Evolutionary conservation across 2,329 filamentous ascomycete species (phyloP).

Genomic region (Trichoderma sp.): DNA sequence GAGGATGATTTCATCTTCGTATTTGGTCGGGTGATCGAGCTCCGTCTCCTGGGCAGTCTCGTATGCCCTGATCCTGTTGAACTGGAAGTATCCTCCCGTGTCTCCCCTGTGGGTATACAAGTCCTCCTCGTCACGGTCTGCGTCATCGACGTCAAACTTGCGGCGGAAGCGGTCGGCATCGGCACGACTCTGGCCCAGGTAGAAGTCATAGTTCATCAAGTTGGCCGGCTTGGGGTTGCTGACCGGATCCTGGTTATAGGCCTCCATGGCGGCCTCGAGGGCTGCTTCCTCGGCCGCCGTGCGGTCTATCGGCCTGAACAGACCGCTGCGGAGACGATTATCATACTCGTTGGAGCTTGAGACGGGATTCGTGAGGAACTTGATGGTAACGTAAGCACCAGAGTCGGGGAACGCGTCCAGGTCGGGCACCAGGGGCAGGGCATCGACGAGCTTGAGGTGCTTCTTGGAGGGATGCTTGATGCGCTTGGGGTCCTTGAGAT

Average conservation of each 20-base stretch:
- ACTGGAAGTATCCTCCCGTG: constrained; percentile 57
- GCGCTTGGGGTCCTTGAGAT: constrained; percentile 55
- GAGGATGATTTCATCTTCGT: constrained; percentile 64
- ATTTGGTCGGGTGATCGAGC: constrained; percentile 60
- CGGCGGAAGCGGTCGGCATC: constrained; percentile 59
- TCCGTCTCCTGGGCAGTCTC: constrained; percentile 63
- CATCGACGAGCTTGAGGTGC: constrained; percentile 59
- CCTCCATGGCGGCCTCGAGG: constrained; percentile 53
- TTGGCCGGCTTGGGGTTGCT: constrained; percentile 59
- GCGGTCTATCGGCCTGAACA: constrained; percentile 62
- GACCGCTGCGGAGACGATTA: constrained; percentile 59
- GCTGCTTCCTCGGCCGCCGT: constrained; percentile 56
- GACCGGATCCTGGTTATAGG: constrained; percentile 58
- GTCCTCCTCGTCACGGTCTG: constrained; percentile 53
- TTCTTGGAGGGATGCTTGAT: constrained; percentile 62
- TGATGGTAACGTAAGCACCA: constrained; percentile 69
- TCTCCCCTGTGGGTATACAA: constrained; percentile 57
- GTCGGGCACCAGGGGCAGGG: constrained; percentile 64
- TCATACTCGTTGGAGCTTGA: constrained; percentile 56
- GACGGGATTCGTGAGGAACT: constrained; percentile 67
- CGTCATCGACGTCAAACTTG: constrained; percentile 61
- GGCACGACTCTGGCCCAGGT: constrained; percentile 53
- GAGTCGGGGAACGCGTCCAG: constrained; percentile 69
- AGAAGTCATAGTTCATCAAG: constrained; percentile 67
- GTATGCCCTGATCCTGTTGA: constrained; percentile 64